Percentiles rank a stretch among this genome's conserved stretches.
Evolutionary conservation across 768 basidiomycete species (phyloP).

Genomic region (Pisolithus orientalis): DNA sequence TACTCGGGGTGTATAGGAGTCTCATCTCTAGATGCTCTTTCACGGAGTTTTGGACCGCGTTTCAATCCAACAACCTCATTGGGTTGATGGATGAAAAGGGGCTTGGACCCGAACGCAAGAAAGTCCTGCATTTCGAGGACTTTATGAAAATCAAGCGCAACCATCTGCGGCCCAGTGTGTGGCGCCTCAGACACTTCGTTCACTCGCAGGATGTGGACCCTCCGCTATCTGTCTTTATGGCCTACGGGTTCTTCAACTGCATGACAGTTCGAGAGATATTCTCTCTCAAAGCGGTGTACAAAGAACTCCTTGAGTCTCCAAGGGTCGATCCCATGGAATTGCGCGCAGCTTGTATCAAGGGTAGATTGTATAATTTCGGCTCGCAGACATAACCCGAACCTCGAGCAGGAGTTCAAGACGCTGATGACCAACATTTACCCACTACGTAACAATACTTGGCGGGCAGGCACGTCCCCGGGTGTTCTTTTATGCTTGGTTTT

Average conservation of each 20-base stretch:
- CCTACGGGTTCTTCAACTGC: conserved; percentile 18
- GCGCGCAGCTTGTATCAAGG: conserved; percentile 28
- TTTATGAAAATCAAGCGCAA: too few species aligned
- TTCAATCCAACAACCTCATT: too few species aligned
- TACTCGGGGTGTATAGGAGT: too few species aligned
- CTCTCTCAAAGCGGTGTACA: conserved; percentile 27
- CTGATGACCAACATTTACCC: conserved; percentile 28
- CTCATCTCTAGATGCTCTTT: too few species aligned
- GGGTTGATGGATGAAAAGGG: too few species aligned
- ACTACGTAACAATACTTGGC: background rate
- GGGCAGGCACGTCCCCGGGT: background rate
- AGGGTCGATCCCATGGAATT: conserved; percentile 24
- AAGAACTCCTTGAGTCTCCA: conserved; percentile 18
- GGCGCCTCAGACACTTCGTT: conserved; percentile 21
- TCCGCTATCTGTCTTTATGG: conserved; percentile 10
- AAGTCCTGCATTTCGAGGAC: too few species aligned
- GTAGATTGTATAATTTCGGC: conserved; percentile 26
- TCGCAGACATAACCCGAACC: conserved; percentile 5
- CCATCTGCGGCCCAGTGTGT: too few species aligned
- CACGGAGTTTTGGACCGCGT: too few species aligned
- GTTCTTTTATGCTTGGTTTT: too few species aligned
- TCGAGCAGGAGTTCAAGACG: conserved; percentile 18
- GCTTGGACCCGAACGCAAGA: too few species aligned
- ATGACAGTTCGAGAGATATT: conserved; percentile 15
- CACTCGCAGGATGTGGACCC: conserved; percentile 3